phyloP scores from a whole-genome alignment of 345 rosid genomes.

The Gossypium longicalyx region DNA sequence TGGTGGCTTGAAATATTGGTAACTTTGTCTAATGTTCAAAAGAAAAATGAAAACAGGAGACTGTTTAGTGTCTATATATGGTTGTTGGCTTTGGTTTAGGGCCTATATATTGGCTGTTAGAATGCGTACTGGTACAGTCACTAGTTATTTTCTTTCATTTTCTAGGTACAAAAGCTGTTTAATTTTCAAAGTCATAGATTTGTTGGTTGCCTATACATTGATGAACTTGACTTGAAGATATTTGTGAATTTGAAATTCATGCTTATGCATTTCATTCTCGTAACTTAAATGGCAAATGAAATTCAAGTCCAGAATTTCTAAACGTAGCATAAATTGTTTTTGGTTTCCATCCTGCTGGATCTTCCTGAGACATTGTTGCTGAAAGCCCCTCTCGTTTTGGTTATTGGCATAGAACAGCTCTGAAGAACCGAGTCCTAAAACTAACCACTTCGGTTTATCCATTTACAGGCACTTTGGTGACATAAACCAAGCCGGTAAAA shows the following conservation, averaged over 20 bases:
- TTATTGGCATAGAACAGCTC: not conserved
- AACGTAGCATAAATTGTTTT: not conserved
- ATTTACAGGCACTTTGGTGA: slow-evolving; percentile 48
- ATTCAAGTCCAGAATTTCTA: too few species aligned
- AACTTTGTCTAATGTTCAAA: not conserved
- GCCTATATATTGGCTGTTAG: not conserved
- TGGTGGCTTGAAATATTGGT: not conserved
- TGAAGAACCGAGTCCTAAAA: not conserved
- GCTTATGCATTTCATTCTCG: too few species aligned
- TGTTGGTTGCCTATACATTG: too few species aligned
- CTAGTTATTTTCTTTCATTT: not conserved
- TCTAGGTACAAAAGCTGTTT: too few species aligned
- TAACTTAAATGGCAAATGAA: too few species aligned
- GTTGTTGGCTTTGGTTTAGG: not conserved
- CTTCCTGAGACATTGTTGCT: not conserved
- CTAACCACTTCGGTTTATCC: not conserved
- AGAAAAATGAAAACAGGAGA: not conserved
- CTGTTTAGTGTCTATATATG: not conserved
- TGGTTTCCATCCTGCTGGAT: not conserved
- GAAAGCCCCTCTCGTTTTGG: not conserved
- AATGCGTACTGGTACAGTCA: not conserved
- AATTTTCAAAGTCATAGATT: too few species aligned
- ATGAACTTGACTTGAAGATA: too few species aligned
- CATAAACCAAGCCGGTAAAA: slow-evolving; percentile 49
- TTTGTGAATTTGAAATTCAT: too few species aligned